Evolutionary conservation across 2,329 filamentous ascomycete species (phyloP).

Genomic region (Aspergillus piperis): DNA sequence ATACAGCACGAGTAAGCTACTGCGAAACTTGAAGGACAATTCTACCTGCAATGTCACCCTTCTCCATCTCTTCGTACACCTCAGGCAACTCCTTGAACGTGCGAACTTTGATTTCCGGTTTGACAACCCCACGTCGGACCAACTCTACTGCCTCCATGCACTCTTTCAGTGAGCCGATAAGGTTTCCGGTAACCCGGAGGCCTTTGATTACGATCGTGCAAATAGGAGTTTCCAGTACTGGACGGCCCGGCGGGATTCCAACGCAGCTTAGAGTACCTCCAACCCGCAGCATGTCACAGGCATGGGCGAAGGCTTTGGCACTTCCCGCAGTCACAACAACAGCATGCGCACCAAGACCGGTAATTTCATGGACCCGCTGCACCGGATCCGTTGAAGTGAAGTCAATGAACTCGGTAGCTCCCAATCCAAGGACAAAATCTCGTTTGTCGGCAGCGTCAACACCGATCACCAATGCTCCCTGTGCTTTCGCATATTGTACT

Average conservation of each 20-base stretch:
- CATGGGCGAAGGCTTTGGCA: conserved; percentile 44
- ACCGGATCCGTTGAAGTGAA: conserved; percentile 39
- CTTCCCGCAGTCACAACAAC: conserved; percentile 47
- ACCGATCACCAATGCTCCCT: conserved; percentile 46
- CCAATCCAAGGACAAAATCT: conserved; percentile 42
- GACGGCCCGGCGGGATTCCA: conserved; percentile 45
- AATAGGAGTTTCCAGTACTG: conserved; percentile 44
- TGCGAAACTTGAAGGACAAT: conserved; percentile 46
- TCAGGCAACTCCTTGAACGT: conserved; percentile 44
- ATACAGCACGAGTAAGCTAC: neutral
- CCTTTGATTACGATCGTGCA: conserved; percentile 50
- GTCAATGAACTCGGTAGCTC: conserved; percentile 46
- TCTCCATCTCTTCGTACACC: conserved; percentile 50
- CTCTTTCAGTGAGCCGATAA: conserved; percentile 49
- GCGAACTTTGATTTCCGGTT: conserved; percentile 45
- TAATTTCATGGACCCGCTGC: conserved; percentile 39
- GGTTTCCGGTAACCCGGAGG: conserved; percentile 45
- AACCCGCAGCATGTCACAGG: conserved; percentile 48
- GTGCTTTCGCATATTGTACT: conserved; percentile 49
- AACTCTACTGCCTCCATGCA: conserved; percentile 50
- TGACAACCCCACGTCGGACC: conserved; percentile 45
- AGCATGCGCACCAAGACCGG: conserved; percentile 43
- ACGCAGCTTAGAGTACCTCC: conserved; percentile 48
- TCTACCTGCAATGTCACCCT: conserved; percentile 46
- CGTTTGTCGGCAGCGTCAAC: conserved; percentile 46